phyloP scores from a whole-genome alignment of 495 filamentous ascomycete genomes.

The Xylaria longipes region DNA sequence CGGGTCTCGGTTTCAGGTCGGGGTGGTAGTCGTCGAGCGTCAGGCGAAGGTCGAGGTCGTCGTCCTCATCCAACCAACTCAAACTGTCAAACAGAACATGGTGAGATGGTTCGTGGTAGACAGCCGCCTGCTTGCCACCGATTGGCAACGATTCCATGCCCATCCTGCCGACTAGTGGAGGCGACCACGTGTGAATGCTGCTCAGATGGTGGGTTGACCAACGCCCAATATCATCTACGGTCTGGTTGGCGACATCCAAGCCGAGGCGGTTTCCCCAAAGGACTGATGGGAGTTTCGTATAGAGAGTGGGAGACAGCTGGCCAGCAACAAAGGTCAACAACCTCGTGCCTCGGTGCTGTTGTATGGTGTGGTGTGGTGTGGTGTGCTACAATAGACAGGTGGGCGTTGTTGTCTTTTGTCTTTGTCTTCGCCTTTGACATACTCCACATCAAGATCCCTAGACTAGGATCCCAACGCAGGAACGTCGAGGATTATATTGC shows the following conservation, averaged over 20 bases:
- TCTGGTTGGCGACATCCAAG: constrained; percentile 15
- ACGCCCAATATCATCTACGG: neutral
- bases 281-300: neutral
- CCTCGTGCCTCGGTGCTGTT: neutral
- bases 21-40: constrained; percentile 61
- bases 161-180: neutral
- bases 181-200: neutral
- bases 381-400: neutral
- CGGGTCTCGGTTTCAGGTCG: constrained; percentile 51
- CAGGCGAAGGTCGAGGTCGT: constrained; percentile 73
- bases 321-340: constrained; percentile 9
- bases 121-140: constrained; percentile 1
- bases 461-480: constrained; percentile 10
- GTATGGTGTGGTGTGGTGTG: neutral
- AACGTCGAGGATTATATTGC: neutral
- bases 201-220: neutral
- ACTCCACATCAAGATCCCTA: constrained; percentile 8
- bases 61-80: constrained; percentile 81
- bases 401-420: constrained; percentile 13
- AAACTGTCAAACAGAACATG: constrained; percentile 68
- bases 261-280: neutral
- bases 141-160: constrained; percentile 43
- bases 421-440: constrained; percentile 16
- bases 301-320: neutral
- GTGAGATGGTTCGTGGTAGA: constrained; percentile 27